phyloP scores from a whole-genome alignment of 202 grass and related monocot species.

The Elaeis oleifera region DNA sequence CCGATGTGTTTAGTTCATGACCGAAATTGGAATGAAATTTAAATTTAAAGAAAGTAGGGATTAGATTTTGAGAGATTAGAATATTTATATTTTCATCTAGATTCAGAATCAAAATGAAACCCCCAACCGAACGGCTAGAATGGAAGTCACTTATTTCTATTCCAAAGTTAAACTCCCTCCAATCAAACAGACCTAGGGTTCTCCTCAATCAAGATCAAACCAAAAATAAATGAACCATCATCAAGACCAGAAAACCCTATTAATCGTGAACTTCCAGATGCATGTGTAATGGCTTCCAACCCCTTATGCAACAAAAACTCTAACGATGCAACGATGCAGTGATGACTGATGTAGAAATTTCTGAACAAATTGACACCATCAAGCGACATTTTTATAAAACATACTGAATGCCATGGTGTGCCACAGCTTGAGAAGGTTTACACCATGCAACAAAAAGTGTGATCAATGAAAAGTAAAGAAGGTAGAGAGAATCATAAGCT shows the following conservation, averaged over 20 bases:
- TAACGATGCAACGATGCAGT: conserved; percentile 15
- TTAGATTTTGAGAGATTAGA: no score
- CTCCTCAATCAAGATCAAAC: conserved; percentile 36
- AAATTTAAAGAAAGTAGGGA: no score
- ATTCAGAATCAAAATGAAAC: no score
- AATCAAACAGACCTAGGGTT: background rate
- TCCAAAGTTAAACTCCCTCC: no score
- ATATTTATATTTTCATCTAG: no score
- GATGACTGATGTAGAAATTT: conserved; percentile 26
- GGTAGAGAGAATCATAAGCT: conserved; percentile 37
- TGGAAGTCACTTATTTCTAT: no score
- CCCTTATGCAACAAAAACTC: conserved; percentile 29
- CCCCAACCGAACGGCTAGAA: no score
- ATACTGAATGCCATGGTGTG: conserved; percentile 43
- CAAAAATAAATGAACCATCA: conserved; percentile 38
- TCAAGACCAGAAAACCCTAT: conserved; percentile 26
- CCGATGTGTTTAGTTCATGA: no score
- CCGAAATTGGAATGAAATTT: no score
- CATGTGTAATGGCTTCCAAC: conserved; percentile 19
- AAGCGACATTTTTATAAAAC: conserved; percentile 57
- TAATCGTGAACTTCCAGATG: conserved; percentile 28
- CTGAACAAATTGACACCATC: conserved; percentile 30
- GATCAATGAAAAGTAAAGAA: conserved; percentile 29
- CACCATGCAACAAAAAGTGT: conserved; percentile 38
- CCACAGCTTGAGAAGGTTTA: conserved; percentile 82